Evolutionary conservation across 768 basidiomycete species (phyloP), one percentile per base, ranked within the genome.

Genomic region (Leccinellum rugosiceps): DNA sequence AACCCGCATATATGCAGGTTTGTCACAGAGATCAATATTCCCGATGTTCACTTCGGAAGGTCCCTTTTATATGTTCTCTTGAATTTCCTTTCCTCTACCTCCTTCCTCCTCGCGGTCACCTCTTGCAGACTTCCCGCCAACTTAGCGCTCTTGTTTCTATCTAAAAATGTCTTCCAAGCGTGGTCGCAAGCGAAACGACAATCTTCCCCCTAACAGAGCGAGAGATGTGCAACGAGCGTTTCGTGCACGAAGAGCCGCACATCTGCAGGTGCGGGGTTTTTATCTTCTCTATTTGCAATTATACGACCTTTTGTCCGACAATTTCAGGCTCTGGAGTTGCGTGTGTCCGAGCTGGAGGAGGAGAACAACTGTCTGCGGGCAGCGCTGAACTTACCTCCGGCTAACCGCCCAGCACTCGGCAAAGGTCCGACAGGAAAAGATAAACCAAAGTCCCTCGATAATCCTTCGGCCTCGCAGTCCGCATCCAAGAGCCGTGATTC

Each of bases 211-310:
- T 60, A 78, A 76, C 64, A 84, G 92, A 60, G 92, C 92, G 28
- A 78, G 93, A 57, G 93, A 94, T 66, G 90, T 94, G 17, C 92
- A 95, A 70, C 76, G 92, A 67, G 92, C 92, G 9, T 95, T 94
- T 77, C 82, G 92, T 60, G 93, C 92, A 32, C 79, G 93, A 62
- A 83, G 92, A 64, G 92, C 92, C 59, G 91, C 91, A 56, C 92
- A 94, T 72, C 80, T 95, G 54, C 83, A 88, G 78, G 90, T 90
- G 60, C 64, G 77, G 74, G 50, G 62, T 58, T 56, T 66, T 65
- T 68, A 64, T 59, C 64, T 58, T 70, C 63, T 64, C 67, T 68
- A 74, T 68, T 80, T 77, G 70, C 68, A 77, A 73, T 74, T 68
- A 62, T 72, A 61, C 64, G 63, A 58, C 73, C 64, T 66, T 68